Evolutionary conservation across 2,329 filamentous ascomycete species (phyloP), one percentile per base, ranked within the genome.

Genomic region (Decorospora gaudefroyi): DNA sequence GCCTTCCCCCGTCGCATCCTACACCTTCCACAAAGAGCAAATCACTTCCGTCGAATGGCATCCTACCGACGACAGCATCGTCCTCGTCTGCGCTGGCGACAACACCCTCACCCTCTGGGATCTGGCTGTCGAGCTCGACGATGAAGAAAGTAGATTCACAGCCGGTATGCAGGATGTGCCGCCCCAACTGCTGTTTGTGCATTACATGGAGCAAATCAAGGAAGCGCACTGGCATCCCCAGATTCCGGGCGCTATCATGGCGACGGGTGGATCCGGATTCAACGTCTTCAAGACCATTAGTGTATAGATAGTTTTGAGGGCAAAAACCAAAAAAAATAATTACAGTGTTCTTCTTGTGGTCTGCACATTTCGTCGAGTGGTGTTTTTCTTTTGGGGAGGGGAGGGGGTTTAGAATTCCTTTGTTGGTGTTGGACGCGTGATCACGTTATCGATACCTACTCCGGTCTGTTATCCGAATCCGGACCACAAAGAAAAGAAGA

Each of bases 21-120:
- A 97, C 74, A 80, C 84, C 64, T 97, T 96, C 78, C 91, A 99
- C 79, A 92, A 90, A 72, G 90, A 96, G 72, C 93, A 96, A 61
- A 90, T 99, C 62, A 99, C 93, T 5, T 90, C 87, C 58, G 82
- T 99, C 26, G 91, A 97, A 75, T 99, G 93, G 92, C 92, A 97
- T 72, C 92, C 93, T 2, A 92, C 89, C 1, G 93, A 99, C 65
- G 92, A 99, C 77, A 95, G 88, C 68, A 95, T 97, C 63, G 84
- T 99, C 11, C 88, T 90, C 2, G 90, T 97, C 28, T 92, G 89
- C 15, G 89, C 90, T 0, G 93, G 86, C 30, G 93, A 99, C 71
- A 92, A 91, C 74, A 97, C 92, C 0, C 83, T 97, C 21, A 96
- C 93, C 1, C 75, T 97, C 21, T 97, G 93, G 93, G 93, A 99